Evolutionary conservation across 345 rosid genomes (phyloP).

Genomic region (Rhizophora mangle): DNA sequence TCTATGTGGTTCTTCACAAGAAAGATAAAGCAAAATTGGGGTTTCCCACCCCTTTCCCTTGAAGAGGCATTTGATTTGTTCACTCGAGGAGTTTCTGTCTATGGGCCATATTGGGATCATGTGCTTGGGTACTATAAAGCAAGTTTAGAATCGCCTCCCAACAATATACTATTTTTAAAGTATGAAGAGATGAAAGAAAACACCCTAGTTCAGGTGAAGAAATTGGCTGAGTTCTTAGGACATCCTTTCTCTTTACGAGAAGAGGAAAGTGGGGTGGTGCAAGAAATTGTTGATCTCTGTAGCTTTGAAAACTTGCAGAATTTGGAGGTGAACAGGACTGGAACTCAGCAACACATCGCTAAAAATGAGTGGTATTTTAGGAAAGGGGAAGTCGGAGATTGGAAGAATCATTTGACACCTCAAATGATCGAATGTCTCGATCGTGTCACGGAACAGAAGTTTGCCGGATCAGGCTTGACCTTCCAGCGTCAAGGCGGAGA

Average conservation of each 20-base stretch:
- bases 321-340: background rate
- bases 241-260: background rate
- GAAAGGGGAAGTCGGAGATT: background rate
- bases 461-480: background rate
- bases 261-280: background rate
- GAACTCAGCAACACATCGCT: background rate
- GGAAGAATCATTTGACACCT: background rate
- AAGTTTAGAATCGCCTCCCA: background rate
- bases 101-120: background rate
- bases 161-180: background rate
- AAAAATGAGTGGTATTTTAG: background rate
- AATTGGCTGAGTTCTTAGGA: background rate
- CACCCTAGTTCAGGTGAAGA: background rate
- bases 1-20: slow-evolving; percentile 2
- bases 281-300: background rate
- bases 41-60: background rate
- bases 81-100: background rate
- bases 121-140: background rate
- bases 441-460: background rate
- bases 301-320: slow-evolving; percentile 9
- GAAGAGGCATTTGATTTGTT: slow-evolving; percentile 1
- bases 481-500: background rate
- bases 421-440: background rate
- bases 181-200: slow-evolving; percentile 7
- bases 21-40: background rate